Evolutionary conservation across 2,329 filamentous ascomycete species (phyloP).

Genomic region (Coleophoma eucalyptorum): DNA sequence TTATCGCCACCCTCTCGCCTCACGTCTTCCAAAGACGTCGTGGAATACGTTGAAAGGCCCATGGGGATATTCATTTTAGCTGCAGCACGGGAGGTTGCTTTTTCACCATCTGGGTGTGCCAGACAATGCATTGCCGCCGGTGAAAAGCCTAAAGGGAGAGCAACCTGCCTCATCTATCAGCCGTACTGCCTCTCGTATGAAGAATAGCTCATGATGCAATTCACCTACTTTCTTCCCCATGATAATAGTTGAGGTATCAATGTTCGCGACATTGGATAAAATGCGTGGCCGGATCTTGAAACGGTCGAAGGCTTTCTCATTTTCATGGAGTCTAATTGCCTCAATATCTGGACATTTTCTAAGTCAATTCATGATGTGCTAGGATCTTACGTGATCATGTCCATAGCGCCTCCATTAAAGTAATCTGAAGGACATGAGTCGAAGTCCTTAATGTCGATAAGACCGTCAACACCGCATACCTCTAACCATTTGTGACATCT

Average conservation of each 20-base stretch:
- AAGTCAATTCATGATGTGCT: background rate
- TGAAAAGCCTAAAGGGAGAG: constrained; percentile 31
- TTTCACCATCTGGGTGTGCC: constrained; percentile 46
- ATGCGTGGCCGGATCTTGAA: constrained; percentile 43
- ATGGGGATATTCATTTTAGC: constrained; percentile 35
- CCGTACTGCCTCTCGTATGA: background rate
- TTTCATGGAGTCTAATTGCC: constrained; percentile 38
- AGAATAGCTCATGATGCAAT: background rate
- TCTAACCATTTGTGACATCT: background rate
- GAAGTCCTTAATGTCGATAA: no score
- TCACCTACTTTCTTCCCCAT: constrained; percentile 29
- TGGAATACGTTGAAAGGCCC: background rate
- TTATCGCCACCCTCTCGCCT: background rate
- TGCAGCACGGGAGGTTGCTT: constrained; percentile 43
- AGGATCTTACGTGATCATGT: background rate
- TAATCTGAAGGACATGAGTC: no score
- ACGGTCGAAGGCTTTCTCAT: constrained; percentile 44
- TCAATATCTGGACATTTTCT: background rate
- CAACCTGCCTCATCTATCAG: no score
- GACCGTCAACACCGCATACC: no score
- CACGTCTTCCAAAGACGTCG: background rate
- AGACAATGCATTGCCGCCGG: constrained; percentile 46
- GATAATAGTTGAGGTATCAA: constrained; percentile 36
- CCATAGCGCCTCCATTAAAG: background rate
- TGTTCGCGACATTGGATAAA: constrained; percentile 31